Evolutionary conservation across 2,329 filamentous ascomycete genomes (phyloP), one percentile per base, ranked within the genome.

Genomic region (Dactylonectria estremocensis): DNA sequence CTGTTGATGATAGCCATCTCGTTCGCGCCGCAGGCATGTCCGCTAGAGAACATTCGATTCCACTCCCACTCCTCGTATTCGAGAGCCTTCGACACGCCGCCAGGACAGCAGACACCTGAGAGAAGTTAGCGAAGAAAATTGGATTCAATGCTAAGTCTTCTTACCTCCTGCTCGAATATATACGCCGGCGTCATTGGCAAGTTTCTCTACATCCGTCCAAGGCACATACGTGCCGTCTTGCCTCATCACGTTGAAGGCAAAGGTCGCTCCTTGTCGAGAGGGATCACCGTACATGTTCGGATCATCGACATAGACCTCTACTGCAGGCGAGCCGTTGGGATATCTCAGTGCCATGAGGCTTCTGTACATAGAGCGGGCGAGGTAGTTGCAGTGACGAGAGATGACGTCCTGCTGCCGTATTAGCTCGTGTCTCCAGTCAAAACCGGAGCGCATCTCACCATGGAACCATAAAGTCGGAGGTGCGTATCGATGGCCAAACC

Each of bases 221-320:
- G 87, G 83, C 33, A 91, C 79, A 70, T 87, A 86, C 1, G 79
- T 79, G 1, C 89, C 89, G 64, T 87, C 83, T 3, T 83, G 76
- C n/a, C 79, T 79, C 28, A 85, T 77, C 13, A 92, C 78, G 69
- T 92, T 93, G 79, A 93, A 91, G 2, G 90, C 88, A 22, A 93
- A 80, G 0, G 88, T 91, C 1, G 89, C 85, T 2, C 90, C 90
- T 75, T 91, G 89, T 20, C 83, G 83, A 16, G 74, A 79, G 0
- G 86, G 73, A 72, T 90, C 84, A 4, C 83, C 86, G 55, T 88
- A 90, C 9, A 82, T 68, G 35, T 53, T 57, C 76, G 14, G 72
- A 0, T 80, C 80, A 37, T 89, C 86, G 67, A 85, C 86, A 77
- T 92, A 91, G 24, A 92, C 81, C 20, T 81, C 82, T 56, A 85